Conservation (phyloP, 2,329 filamentous ascomycete species). For the Penicillium sp. region DNA sequence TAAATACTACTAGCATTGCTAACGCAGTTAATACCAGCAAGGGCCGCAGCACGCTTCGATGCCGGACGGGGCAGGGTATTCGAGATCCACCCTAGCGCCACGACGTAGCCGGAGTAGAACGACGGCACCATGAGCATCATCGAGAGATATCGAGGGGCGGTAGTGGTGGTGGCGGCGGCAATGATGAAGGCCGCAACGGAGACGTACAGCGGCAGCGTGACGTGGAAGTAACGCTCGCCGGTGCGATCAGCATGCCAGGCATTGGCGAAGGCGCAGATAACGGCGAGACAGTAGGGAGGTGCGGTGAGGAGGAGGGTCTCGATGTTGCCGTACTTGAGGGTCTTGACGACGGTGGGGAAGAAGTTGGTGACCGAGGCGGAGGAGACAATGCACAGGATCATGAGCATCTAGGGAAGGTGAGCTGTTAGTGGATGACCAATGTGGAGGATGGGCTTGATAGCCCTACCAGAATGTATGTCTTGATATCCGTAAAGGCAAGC, state of each 20-base stretch:
- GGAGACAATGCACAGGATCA: slow-evolving; percentile 60
- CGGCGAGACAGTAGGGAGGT: slow-evolving; percentile 63
- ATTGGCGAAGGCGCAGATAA: slow-evolving; percentile 64
- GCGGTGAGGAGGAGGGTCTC: slow-evolving; percentile 64
- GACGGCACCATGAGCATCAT: slow-evolving; percentile 73
- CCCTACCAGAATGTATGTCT: slow-evolving; percentile 61
- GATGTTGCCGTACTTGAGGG: slow-evolving; percentile 64
- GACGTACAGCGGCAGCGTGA: slow-evolving; percentile 62
- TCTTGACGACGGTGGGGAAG: slow-evolving; percentile 70
- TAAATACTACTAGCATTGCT: slow-evolving; percentile 71
- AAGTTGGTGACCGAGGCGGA: slow-evolving; percentile 66
- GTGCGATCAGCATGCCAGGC: slow-evolving; percentile 71
- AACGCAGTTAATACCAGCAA: slow-evolving; percentile 76
- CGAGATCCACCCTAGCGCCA: slow-evolving; percentile 72
- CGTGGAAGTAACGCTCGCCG: slow-evolving; percentile 70
- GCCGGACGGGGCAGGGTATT: slow-evolving; percentile 75
- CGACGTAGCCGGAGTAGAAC: slow-evolving; percentile 67
- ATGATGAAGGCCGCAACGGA: slow-evolving; percentile 68
- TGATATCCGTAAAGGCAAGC: slow-evolving; percentile 59
- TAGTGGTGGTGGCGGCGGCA: slow-evolving; percentile 61
- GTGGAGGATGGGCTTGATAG: neutral
- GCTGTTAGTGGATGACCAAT: neutral
- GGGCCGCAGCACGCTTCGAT: slow-evolving; percentile 69
- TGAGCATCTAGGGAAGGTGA: slow-evolving; percentile 45
- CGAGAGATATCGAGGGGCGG: slow-evolving; percentile 65